A percentile compares a stretch with the other conserved stretches of the same genome.
These are phyloP conservation scores for Stramenopiles sp. DNA, from an alignment of 352 stramenopile species.

Conservation along the genomic window DNA sequence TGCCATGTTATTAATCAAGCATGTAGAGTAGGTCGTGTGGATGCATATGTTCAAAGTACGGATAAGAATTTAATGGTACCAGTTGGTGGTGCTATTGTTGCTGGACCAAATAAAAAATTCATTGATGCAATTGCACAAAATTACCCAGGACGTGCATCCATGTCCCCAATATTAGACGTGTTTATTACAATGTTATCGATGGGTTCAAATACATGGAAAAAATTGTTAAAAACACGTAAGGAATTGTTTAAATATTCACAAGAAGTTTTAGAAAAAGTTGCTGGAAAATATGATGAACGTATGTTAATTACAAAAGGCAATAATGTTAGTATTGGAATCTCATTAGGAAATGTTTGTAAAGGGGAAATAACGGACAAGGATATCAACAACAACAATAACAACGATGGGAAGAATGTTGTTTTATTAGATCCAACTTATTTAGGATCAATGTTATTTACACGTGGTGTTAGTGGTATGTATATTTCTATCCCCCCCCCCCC, in stretches of 20 bases:
- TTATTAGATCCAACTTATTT: slow-evolving; percentile 53
- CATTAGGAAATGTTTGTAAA: slow-evolving; percentile 43
- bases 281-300: not conserved
- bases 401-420: slow-evolving; percentile 24
- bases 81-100: slow-evolving; percentile 70
- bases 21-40: slow-evolving; percentile 59
- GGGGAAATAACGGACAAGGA: slow-evolving; percentile 17
- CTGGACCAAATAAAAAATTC: slow-evolving; percentile 38
- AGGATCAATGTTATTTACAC: slow-evolving; percentile 93
- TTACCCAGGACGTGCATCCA: slow-evolving; percentile 86
- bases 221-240: slow-evolving; percentile 59
- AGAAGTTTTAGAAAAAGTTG: slow-evolving; percentile 35
- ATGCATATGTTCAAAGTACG: slow-evolving; percentile 87
- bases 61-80: slow-evolving; percentile 99
- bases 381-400: slow-evolving; percentile 22
- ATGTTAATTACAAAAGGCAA: not conserved
- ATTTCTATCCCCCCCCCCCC: no score
- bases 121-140: slow-evolving; percentile 62
- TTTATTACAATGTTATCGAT: slow-evolving; percentile 98
- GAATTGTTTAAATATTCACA: slow-evolving; percentile 45
- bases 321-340: slow-evolving; percentile 61
- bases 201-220: slow-evolving; percentile 63
- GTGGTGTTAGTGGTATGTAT: slow-evolving; percentile 81
- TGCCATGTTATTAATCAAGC: slow-evolving; percentile 68
- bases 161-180: slow-evolving; percentile 79